Base-by-base conservation (phyloP, 2,329 filamentous ascomycete species). In the Amphichorda felina region DNA sequence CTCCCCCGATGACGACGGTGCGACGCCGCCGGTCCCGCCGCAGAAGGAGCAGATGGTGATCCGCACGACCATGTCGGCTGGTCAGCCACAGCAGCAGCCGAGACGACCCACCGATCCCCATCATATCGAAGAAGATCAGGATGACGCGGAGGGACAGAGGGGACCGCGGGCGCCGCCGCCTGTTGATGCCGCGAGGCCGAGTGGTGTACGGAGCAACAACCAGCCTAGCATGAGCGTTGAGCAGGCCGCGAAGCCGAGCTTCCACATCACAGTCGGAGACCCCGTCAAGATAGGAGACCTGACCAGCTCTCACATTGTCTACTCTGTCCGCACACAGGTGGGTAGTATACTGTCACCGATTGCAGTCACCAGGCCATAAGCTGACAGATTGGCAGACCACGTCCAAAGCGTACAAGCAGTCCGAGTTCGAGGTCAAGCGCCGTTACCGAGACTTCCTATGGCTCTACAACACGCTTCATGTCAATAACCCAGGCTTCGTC, bases 201-300 rank as follows among this genome's bases (percentile, higher is more conserved):
- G 66, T 38, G 59, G 64, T 19, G 52, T 70, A 22, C 61, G 63
- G 47, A 66, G 57, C 55, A 69, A 60, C 50, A 73, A 54, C 45
- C 76, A 66, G 50, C 87, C 88, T 14, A 94, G 88, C 53, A 75
- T 95, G 45, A 93, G 82, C 56, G 66, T 96, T 38, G 89, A 96
- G 59, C 84, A 94, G 62, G 91, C 91, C 32, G 80, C 89, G 21
- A 94, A 94, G 60, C 91, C 91, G 5, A 82, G 68, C 29, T 98
- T 96, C 59, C 67, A 84, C 34, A 96, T 98, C 49, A 78, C 72
- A 3, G 91, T 98, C 16, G 91, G 91, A 39, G 91, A 98, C 60
- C 91, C 91, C 37, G 88, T 95, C 61, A 98, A 96, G 64, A 89
- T 98, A 45, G 91, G 91, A 40, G 91, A 96, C 59, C 60, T 96